Conservation (phyloP, 371 early-diverging fungal genomes). For the Mucor plumbeus region DNA sequence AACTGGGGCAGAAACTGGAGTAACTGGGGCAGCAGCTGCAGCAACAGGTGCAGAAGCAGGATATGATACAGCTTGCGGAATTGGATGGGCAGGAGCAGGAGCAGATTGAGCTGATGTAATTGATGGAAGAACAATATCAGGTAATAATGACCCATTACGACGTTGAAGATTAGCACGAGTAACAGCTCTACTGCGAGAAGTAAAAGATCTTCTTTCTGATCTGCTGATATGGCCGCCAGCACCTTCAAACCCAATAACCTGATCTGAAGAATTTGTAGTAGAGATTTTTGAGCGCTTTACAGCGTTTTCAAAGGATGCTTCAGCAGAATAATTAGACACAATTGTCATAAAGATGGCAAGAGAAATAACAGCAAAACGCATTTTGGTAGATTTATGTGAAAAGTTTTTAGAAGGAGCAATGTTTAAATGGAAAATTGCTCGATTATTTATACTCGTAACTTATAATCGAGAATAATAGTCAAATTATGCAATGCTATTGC, state of each 20-base stretch:
- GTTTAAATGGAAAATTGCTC: background rate
- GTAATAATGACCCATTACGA: background rate
- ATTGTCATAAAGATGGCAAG: background rate
- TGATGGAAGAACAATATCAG: constrained; percentile 1
- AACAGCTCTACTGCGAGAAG: constrained; percentile 1
- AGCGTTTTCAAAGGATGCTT: background rate
- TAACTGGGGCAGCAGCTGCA: background rate
- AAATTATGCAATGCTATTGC: no score
- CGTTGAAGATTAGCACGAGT: background rate
- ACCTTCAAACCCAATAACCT: background rate
- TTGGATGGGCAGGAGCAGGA: background rate
- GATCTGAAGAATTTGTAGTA: background rate
- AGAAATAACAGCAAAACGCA: background rate
- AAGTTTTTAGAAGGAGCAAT: no score
- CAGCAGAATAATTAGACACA: background rate
- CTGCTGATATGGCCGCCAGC: background rate
- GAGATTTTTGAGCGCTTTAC: background rate
- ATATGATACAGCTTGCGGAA: background rate
- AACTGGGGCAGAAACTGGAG: background rate
- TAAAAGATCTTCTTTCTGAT: background rate
- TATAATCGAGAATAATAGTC: no score
- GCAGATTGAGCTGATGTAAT: background rate
- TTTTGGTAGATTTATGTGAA: background rate
- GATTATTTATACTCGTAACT: background rate
- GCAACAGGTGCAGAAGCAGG: background rate